A percentile compares a stretch with the other conserved stretches of the same genome.
Conservation (phyloP, 139 green algal species). For the Volvox africanus region DNA sequence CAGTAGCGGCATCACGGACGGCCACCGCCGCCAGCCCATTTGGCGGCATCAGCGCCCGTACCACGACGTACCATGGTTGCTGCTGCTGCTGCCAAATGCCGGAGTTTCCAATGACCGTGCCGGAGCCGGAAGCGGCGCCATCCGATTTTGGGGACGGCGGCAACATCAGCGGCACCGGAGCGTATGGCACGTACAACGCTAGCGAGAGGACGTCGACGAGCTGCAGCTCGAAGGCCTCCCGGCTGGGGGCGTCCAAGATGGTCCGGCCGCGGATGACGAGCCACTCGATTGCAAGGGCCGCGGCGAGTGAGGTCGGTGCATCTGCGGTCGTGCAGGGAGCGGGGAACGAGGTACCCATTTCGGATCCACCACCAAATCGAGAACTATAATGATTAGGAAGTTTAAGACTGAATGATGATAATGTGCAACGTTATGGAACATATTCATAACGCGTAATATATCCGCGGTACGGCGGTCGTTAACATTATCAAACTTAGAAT, state of each 20-base stretch:
- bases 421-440: too few relatives aligned
- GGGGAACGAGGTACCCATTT: too few relatives aligned
- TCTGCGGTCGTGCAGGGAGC: not conserved
- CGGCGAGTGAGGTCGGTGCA: not conserved
- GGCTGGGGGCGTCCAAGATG: slow-evolving; percentile 22
- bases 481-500: too few relatives aligned
- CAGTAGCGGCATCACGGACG: slow-evolving; percentile 45
- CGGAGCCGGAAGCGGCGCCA: not conserved
- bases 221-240: slow-evolving; percentile 41
- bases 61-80: not conserved
- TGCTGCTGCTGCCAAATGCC: not conserved
- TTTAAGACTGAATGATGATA: too few relatives aligned
- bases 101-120: not conserved
- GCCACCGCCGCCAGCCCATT: slow-evolving; percentile 26
- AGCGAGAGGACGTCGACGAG: slow-evolving; percentile 45
- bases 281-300: slow-evolving; percentile 46
- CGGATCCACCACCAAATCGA: too few relatives aligned
- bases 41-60: not conserved
- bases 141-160: not conserved
- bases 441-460: too few relatives aligned
- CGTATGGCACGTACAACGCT: slow-evolving; percentile 41
- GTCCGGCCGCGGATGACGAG: slow-evolving; percentile 35
- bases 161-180: not conserved
- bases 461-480: too few relatives aligned
- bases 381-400: too few relatives aligned